Evolutionary conservation across 179 eudicot species (phyloP).

Genomic region (Beta corolliflora): DNA sequence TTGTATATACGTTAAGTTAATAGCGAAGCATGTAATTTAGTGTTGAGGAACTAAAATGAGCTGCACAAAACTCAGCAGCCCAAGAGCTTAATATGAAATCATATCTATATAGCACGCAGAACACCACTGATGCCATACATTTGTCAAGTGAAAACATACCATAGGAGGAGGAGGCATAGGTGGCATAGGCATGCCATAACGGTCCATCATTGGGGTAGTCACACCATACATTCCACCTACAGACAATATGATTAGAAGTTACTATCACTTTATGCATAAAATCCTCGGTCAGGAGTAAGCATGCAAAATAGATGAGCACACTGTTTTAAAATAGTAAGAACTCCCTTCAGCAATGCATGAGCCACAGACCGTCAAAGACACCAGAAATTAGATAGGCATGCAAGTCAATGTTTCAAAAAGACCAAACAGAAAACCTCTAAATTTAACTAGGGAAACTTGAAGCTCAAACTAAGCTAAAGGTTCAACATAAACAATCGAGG

Average conservation of each 20-base stretch:
- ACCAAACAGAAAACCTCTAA: too few relatives aligned
- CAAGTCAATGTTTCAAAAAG: not conserved
- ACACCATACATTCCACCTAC: constrained; percentile 89
- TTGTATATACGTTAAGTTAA: not conserved
- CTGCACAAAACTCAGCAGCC: not conserved
- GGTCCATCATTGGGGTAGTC: constrained; percentile 84
- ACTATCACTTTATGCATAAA: not conserved
- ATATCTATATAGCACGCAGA: not conserved
- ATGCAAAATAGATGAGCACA: not conserved
- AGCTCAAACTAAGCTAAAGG: too few relatives aligned
- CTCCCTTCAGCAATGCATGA: not conserved
- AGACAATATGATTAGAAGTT: not conserved
- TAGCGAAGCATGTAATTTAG: not conserved
- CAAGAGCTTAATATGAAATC: not conserved
- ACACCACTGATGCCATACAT: not conserved
- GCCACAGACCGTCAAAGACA: not conserved
- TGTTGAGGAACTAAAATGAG: not conserved
- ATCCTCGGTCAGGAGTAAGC: not conserved
- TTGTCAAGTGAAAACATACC: constrained; percentile 49
- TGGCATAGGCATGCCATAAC: constrained; percentile 79
- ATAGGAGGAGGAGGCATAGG: constrained; percentile 67
- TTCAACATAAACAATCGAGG: not conserved
- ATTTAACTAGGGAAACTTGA: too few relatives aligned
- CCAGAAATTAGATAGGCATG: not conserved
- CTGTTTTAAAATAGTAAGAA: not conserved